Evolutionary conservation across 2,329 filamentous ascomycete genomes (phyloP), one percentile per base, ranked within the genome.

Genomic region (Epichloe glyceriae): DNA sequence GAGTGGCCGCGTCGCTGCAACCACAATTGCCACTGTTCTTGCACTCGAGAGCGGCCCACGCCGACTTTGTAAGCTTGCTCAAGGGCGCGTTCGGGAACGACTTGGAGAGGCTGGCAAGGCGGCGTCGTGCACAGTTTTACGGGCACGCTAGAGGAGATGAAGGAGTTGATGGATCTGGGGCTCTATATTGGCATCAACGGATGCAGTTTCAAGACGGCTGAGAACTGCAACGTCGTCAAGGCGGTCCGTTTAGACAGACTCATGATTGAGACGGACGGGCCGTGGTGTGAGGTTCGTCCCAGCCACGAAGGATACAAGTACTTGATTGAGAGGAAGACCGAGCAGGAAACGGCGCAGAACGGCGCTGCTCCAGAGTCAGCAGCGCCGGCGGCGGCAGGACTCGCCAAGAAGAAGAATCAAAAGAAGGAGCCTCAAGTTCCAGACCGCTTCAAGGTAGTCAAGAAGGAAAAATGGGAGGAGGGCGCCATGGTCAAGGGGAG

Each of bases 51-150:
- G 91, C 90, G 14, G 90, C 90, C 3, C 86, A 89, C 56, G 74
- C 74, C 37, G 93, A 97, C 64, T 96, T 97, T 62, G 82, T 94
- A 30, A 66, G 73, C 1, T 67, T 95, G 8, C 70, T 98, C 8
- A 76, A 76, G 46, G 73, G 63, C 1, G 71, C 73, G 10, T 80
- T 79, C 54, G 78, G 78, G 11, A 61, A 76, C 3, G 70, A 72
- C 47, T 73, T 91, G 3, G 78, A 83, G 55, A 72, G 73, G 51
- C 71, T 96, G 14, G 82, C 85, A 20, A 85, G 78, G 83, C 17
- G 93, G 87, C 14, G 80, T 97, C 15, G 93, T 98, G 50, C 93
- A 98, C 69, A 91, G 85, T 62, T 98, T 98, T 61, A 98, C 93
- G 0, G 93, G 93, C 3, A 88, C 88, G 0, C 67, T 81, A 14